Conservation (phyloP, 371 early-diverging fungal species). For the Mucor circinelloides region DNA sequence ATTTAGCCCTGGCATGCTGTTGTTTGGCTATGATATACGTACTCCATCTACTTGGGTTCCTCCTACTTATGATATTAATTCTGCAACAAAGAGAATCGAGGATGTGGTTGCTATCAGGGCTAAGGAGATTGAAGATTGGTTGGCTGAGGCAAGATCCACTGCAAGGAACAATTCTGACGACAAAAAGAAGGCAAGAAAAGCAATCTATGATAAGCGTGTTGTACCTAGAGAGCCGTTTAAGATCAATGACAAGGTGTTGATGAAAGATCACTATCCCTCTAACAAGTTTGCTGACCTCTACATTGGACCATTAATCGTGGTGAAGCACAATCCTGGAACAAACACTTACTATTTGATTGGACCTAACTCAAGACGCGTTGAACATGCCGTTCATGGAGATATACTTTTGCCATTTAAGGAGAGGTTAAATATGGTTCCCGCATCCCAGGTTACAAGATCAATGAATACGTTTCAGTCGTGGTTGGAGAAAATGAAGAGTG, state of each 20-base stretch:
- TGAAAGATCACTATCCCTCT: too few relatives aligned
- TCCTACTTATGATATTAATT: slow-evolving; percentile 9
- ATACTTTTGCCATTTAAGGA: too few relatives aligned
- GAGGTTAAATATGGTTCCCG: slow-evolving; percentile 5
- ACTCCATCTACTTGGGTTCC: slow-evolving; percentile 26
- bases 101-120: slow-evolving; percentile 8
- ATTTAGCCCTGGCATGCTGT: slow-evolving; percentile 11
- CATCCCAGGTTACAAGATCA: not conserved
- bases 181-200: not conserved
- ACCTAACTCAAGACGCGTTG: too few relatives aligned
- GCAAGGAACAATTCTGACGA: too few relatives aligned
- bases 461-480: not conserved
- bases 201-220: slow-evolving; percentile 3
- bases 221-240: too few relatives aligned
- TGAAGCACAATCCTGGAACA: too few relatives aligned
- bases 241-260: too few relatives aligned
- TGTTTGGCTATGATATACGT: slow-evolving; percentile 24
- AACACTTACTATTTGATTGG: too few relatives aligned
- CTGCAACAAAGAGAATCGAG: slow-evolving; percentile 12
- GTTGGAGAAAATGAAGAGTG: not conserved
- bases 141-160: too few relatives aligned
- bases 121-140: not conserved
- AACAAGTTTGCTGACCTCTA: too few relatives aligned
- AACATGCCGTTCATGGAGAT: too few relatives aligned
- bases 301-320: too few relatives aligned